Base-by-base conservation (phyloP, 768 basidiomycete species). In the Royoungia palumana region DNA sequence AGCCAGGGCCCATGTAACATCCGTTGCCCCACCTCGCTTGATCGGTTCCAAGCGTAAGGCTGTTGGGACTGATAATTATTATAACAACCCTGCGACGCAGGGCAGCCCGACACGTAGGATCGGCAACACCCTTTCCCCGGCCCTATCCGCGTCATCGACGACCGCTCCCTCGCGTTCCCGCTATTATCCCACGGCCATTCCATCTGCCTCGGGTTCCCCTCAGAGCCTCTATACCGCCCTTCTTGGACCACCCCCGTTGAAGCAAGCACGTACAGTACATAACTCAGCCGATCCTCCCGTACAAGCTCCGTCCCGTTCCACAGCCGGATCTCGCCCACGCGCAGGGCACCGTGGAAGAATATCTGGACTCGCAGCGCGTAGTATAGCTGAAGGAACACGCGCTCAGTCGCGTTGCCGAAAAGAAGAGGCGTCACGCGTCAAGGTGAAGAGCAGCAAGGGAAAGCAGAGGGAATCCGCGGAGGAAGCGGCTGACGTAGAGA, bases 231-330 rank as follows among this genome's bases (percentile, higher is more conserved):
- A 83, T 60, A 70, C 83, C 13, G 83, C 87, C 53, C 81, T 91
- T 46, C 77, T 91, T 50, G 85, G 86, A 25, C 84, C 82, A 24
- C 85, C 87, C n/a, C 80, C 86, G 12, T 67, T 79, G 22, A 87
- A 87, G 68, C 83, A 82, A 54, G 86, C 85, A 41, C 76, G 87
- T 42, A 90, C 88, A n/a, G 81, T 89, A 49, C 82, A 84, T 57
- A 89, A 89, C 62, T 80, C 81, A 11, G 70, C 68, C 41, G 86
- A 86, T 60, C 86, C 86, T 25, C 87, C 85, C 16, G 66, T 85
- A 11, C 71, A 80, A 69, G 45, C 74, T 64, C 63, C 79, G 69
- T 57, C 59, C 46, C 72, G 56, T 67, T 67, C 67, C 3, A 43
- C 53, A 1, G 66, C 65, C 54, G 66, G 67, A 61, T 67, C 66